phyloP scores from a whole-genome alignment of 2,329 filamentous ascomycete genomes.

The Triangularia setosa region DNA sequence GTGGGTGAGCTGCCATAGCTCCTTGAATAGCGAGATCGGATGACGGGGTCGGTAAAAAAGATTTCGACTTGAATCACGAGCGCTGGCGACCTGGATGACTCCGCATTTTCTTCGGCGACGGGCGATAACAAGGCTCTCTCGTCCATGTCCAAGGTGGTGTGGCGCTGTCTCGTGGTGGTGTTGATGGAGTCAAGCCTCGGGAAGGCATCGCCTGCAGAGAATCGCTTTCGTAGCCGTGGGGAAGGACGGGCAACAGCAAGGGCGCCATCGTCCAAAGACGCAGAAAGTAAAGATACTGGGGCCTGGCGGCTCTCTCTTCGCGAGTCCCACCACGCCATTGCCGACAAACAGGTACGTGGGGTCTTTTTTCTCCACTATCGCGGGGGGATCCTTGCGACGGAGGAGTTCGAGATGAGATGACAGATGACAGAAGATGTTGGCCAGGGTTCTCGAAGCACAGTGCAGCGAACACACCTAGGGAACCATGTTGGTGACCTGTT shows the following conservation, averaged over 20 bases:
- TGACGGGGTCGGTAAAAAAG: constrained; percentile 43
- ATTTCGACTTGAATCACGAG: constrained; percentile 43
- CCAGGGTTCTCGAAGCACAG: constrained; percentile 5
- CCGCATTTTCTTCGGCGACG: constrained; percentile 19
- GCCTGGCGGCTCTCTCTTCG: not conserved
- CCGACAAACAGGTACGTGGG: constrained; percentile 5
- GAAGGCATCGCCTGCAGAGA: constrained; percentile 22
- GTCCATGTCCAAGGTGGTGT: constrained; percentile 19
- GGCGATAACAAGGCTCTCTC: constrained; percentile 22
- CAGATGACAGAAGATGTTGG: constrained; percentile 3
- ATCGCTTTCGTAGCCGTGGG: constrained; percentile 13
- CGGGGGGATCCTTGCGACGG: constrained; percentile 9
- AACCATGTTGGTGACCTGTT: not conserved
- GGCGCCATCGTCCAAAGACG: not conserved
- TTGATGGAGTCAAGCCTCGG: constrained; percentile 14
- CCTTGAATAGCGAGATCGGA: constrained; percentile 40
- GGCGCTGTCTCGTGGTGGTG: not conserved
- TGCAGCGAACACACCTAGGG: constrained; percentile 1
- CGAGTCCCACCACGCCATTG: constrained; percentile 27
- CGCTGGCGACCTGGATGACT: constrained; percentile 14
- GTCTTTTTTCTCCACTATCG: not conserved
- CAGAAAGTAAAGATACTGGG: not conserved
- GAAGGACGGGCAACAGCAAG: not conserved
- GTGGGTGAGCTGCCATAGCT: constrained; percentile 45
- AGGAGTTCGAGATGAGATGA: not conserved